phyloP scores from a whole-genome alignment of 2,329 filamentous ascomycete genomes.

The Waltergamsia citrina region DNA sequence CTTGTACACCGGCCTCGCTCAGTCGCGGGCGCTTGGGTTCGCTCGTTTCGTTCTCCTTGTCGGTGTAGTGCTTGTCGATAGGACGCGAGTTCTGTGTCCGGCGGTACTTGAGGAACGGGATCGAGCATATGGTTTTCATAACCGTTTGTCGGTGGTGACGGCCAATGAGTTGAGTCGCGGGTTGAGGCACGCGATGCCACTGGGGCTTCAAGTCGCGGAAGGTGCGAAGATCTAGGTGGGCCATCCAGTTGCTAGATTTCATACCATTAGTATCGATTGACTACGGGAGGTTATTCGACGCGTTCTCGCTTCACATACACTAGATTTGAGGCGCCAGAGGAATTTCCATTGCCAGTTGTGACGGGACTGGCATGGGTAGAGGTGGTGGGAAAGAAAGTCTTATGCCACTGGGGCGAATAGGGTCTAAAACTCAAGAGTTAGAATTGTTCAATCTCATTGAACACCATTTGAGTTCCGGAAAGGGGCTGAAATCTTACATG shows the following conservation, averaged over 20 bases:
- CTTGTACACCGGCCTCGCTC: too few relatives aligned
- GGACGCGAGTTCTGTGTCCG: background rate
- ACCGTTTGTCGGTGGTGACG: background rate
- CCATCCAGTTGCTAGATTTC: background rate
- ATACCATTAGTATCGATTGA: background rate
- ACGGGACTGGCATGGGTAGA: background rate
- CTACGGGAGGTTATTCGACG: too few relatives aligned
- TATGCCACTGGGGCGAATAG: too few relatives aligned
- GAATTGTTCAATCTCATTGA: too few relatives aligned
- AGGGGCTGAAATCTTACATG: too few relatives aligned
- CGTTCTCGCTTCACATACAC: too few relatives aligned
- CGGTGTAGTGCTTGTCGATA: slow-evolving; percentile 1
- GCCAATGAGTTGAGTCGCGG: background rate
- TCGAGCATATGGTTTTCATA: background rate
- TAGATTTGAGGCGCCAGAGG: too few relatives aligned
- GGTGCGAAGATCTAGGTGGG: background rate
- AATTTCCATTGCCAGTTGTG: too few relatives aligned
- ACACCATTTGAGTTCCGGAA: too few relatives aligned
- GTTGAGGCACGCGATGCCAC: slow-evolving; percentile 2
- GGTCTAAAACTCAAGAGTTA: too few relatives aligned
- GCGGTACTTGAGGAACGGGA: background rate
- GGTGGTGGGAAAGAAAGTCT: background rate
- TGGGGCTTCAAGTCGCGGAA: background rate
- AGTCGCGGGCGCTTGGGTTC: background rate
- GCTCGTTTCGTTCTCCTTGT: slow-evolving; percentile 1